A percentile compares a stretch with the other conserved stretches of the same genome.
phyloP scores from a whole-genome alignment of 2,329 filamentous ascomycete genomes.

The Curvularia sp. region DNA sequence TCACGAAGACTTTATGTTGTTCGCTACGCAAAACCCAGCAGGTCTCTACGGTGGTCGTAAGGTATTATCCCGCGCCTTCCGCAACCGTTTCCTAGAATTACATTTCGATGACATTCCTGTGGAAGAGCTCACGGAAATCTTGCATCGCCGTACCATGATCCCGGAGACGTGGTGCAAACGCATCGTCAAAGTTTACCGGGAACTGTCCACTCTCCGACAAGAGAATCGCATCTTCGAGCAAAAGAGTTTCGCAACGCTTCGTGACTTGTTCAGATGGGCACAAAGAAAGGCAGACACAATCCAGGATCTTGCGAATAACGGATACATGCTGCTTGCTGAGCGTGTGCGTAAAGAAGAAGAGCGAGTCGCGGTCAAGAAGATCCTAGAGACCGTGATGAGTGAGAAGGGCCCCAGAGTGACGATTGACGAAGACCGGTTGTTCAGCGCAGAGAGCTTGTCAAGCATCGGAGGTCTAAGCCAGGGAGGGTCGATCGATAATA shows the following conservation, averaged over 20 bases:
- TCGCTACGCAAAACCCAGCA: slow-evolving; percentile 96
- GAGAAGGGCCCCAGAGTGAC: slow-evolving; percentile 65
- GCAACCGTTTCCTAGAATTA: slow-evolving; percentile 94
- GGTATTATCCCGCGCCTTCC: slow-evolving; percentile 88
- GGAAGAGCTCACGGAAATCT: slow-evolving; percentile 87
- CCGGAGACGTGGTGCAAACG: slow-evolving; percentile 89
- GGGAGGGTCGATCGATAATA: slow-evolving; percentile 23
- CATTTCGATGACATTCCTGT: slow-evolving; percentile 99
- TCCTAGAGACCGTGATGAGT: slow-evolving; percentile 90
- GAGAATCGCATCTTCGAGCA: slow-evolving; percentile 93
- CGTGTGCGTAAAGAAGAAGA: slow-evolving; percentile 92
- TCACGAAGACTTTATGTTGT: slow-evolving; percentile 95
- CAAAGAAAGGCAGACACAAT: slow-evolving; percentile 82
- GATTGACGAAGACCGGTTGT: slow-evolving; percentile 77
- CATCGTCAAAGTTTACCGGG: slow-evolving; percentile 93
- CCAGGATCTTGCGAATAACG: slow-evolving; percentile 87
- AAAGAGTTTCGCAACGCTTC: slow-evolving; percentile 93
- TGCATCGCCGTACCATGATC: slow-evolving; percentile 86
- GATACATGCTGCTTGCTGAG: slow-evolving; percentile 95
- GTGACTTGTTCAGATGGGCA: slow-evolving; percentile 97
- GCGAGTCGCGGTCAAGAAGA: slow-evolving; percentile 78
- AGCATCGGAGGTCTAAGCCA: slow-evolving; percentile 48
- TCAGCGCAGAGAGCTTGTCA: slow-evolving; percentile 58
- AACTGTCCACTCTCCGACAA: slow-evolving; percentile 87
- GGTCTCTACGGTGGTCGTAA: slow-evolving; percentile 96